Conservation (phyloP, 169 alveolate genomes). For the Cryptosporidium parvum region DNA sequence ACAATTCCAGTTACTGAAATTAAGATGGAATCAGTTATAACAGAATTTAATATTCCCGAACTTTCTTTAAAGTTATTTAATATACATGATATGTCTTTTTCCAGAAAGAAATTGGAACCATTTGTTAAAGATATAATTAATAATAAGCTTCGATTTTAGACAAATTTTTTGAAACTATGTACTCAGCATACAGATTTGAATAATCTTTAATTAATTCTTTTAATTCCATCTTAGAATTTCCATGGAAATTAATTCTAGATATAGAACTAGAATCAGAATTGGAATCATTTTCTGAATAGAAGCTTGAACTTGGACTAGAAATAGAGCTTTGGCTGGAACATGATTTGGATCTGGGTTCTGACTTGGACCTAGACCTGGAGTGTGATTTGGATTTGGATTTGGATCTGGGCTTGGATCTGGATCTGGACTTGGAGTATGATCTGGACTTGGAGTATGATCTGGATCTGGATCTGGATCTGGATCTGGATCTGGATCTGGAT, state of each 20-base stretch:
- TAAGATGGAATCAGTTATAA: neutral
- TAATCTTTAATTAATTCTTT: constrained; percentile 32
- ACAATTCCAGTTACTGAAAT: neutral
- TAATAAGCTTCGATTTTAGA: constrained; percentile 26
- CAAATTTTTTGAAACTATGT: constrained; percentile 18
- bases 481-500: neutral
- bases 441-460: no score
- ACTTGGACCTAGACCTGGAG: no score
- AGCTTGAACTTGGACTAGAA: neutral
- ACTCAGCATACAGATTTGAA: constrained; percentile 70
- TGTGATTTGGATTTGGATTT: neutral
- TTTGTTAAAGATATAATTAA: constrained; percentile 9
- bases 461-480: neutral
- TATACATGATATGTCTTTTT: neutral
- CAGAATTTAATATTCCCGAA: neutral
- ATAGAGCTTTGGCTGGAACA: neutral
- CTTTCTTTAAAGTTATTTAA: neutral
- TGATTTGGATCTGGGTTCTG: neutral
- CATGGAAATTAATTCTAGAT: neutral
- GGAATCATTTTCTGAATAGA: neutral
- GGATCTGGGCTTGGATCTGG: neutral
- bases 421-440: neutral
- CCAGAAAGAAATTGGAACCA: constrained; percentile 64
- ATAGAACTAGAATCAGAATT: neutral
- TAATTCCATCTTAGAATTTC: neutral